A percentile compares a stretch with the other conserved stretches of the same genome.
These are phyloP conservation scores for Cyanidioschyzon merolae DNA, from an alignment of 23 red algal species.

Conservation along the genomic window DNA sequence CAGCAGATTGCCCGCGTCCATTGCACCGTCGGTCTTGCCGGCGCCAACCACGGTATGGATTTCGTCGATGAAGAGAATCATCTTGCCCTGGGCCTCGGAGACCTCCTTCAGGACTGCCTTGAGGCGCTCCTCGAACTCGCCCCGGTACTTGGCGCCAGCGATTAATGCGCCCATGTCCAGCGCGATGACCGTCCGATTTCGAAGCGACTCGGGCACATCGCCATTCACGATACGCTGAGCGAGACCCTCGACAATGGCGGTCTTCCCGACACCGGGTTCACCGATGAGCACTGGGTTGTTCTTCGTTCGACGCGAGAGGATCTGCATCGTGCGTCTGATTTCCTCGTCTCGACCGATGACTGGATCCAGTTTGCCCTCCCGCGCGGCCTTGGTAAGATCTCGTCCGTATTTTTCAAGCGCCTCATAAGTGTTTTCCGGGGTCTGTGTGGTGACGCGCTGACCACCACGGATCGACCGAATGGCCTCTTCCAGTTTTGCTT, in stretches of 20 bases:
- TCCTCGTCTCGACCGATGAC: slow-evolving; percentile 98
- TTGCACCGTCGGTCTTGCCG: slow-evolving; percentile 93
- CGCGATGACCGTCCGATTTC: slow-evolving; percentile 50
- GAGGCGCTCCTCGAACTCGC: slow-evolving; percentile 98
- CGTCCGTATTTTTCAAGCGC: slow-evolving; percentile 88
- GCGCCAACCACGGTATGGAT: slow-evolving; percentile 98
- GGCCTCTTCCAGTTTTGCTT: slow-evolving; percentile 47
- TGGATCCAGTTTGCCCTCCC: slow-evolving; percentile 69
- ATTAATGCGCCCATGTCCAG: slow-evolving; percentile 95
- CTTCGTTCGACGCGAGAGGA: slow-evolving; percentile 87
- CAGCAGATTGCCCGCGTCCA: slow-evolving; percentile 96
- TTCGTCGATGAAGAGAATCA: slow-evolving; percentile 98
- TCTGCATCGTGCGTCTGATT: slow-evolving; percentile 92
- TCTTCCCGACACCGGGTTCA: slow-evolving; percentile 97
- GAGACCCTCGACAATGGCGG: slow-evolving; percentile 92
- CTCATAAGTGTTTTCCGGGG: slow-evolving; percentile 81
- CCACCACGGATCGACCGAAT: slow-evolving; percentile 56
- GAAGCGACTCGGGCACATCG: slow-evolving; percentile 70
- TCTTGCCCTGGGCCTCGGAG: slow-evolving; percentile 47
- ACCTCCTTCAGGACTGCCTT: slow-evolving; percentile 98
- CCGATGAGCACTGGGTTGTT: slow-evolving; percentile 96
- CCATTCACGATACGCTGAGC: slow-evolving; percentile 90
- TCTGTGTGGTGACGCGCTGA: slow-evolving; percentile 72
- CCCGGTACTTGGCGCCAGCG: slow-evolving; percentile 96
- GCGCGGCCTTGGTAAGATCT: slow-evolving; percentile 75